Evolutionary conservation across 768 basidiomycete species (phyloP).

Genomic region (Hydnomerulius pinastri): DNA sequence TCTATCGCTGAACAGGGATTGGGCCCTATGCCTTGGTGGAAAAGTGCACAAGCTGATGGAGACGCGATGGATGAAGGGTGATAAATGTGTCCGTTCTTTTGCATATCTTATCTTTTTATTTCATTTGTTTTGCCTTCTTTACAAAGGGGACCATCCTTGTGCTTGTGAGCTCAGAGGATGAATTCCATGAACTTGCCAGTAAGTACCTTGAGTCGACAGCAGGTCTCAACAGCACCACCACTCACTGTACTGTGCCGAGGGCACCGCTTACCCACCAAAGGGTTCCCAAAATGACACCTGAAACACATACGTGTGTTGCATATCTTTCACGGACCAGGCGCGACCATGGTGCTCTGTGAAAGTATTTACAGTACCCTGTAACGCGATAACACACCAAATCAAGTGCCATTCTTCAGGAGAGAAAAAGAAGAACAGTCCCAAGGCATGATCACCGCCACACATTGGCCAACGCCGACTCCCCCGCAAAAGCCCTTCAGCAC

Average conservation of each 20-base stretch:
- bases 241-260: too few relatives aligned
- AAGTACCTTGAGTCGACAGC: too few relatives aligned
- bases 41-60: slow-evolving; percentile 44
- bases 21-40: slow-evolving; percentile 79
- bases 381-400: neutral
- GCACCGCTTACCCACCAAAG: slow-evolving; percentile 89
- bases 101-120: neutral
- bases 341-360: slow-evolving; percentile 89
- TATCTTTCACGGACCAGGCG: slow-evolving; percentile 86
- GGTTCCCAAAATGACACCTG: slow-evolving; percentile 34
- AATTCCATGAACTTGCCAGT: too few relatives aligned
- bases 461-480: slow-evolving; percentile 72
- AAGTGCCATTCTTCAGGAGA: neutral
- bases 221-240: too few relatives aligned
- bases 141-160: too few relatives aligned
- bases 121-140: neutral
- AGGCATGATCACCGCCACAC: slow-evolving; percentile 67
- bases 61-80: slow-evolving; percentile 43
- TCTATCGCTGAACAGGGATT: slow-evolving; percentile 84
- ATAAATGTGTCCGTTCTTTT: neutral
- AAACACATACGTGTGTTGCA: slow-evolving; percentile 83
- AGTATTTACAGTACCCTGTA: slow-evolving; percentile 66
- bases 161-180: too few relatives aligned
- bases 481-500: slow-evolving; percentile 79
- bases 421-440: slow-evolving; percentile 43